These are phyloP conservation scores for Phylloporus sp. DNA, from an alignment of 768 basidiomycete genomes.

Conservation along the genomic window DNA sequence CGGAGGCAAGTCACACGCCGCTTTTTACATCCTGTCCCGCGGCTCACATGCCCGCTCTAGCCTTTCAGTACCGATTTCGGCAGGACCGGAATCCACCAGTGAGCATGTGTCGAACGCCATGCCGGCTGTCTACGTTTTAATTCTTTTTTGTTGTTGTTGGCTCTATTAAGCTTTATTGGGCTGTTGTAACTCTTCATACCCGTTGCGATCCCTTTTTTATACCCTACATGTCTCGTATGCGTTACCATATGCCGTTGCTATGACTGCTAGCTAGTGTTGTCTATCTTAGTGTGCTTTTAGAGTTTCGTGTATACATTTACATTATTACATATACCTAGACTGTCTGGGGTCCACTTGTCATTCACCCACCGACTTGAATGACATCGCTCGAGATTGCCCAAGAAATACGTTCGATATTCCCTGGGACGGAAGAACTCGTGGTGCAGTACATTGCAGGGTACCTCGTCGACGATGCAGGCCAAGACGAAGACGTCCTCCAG, in stretches of 20 bases:
- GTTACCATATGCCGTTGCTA: conserved; percentile 13
- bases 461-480: conserved; percentile 83
- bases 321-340: conserved; percentile 10
- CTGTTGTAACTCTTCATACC: conserved; percentile 29
- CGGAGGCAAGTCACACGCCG: conserved; percentile 36
- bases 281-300: conserved; percentile 25
- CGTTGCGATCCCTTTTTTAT: conserved; percentile 3
- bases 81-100: conserved; percentile 44
- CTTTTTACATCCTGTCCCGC: conserved; percentile 3
- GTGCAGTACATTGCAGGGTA: conserved; percentile 87
- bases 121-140: conserved; percentile 59
- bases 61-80: conserved; percentile 65
- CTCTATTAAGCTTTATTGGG: conserved; percentile 16
- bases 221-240: conserved; percentile 22
- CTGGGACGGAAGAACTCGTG: conserved; percentile 79
- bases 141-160: not conserved
- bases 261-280: conserved; percentile 6
- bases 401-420: conserved; percentile 65
- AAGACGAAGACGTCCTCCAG: conserved; percentile 83
- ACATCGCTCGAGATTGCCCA: conserved; percentile 74
- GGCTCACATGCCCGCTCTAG: conserved; percentile 25
- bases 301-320: conserved; percentile 15
- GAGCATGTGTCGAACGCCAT: conserved; percentile 43
- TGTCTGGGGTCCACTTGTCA: not conserved
- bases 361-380: conserved; percentile 38